These are phyloP conservation scores for Coniosporium apollinis DNA, from an alignment of 495 filamentous ascomycete genomes.

Conservation along the genomic window DNA sequence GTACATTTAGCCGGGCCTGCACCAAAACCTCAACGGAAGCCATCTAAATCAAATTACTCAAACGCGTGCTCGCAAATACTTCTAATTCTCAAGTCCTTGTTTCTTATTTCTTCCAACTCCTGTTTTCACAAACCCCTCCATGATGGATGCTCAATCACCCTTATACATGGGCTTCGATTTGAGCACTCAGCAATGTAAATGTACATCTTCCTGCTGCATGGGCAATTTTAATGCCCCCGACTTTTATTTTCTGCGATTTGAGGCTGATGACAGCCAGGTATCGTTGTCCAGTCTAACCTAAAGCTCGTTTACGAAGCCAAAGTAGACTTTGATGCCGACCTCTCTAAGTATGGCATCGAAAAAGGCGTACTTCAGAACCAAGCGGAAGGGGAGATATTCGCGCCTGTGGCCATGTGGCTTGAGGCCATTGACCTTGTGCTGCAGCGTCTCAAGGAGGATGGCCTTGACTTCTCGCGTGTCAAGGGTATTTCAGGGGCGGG, in stretches of 20 bases:
- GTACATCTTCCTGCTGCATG: slow-evolving; percentile 18
- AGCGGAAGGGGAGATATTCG: slow-evolving; percentile 69
- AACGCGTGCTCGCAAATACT: too few relatives aligned
- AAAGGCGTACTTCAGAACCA: slow-evolving; percentile 80
- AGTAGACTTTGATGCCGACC: slow-evolving; percentile 62
- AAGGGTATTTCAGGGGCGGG: slow-evolving; percentile 79
- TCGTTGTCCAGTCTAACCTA: slow-evolving; percentile 67
- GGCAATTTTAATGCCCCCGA: background rate
- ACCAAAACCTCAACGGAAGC: too few relatives aligned
- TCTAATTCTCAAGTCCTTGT: too few relatives aligned
- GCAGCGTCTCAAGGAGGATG: slow-evolving; percentile 47
- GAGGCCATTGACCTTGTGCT: slow-evolving; percentile 81
- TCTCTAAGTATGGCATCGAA: slow-evolving; percentile 58
- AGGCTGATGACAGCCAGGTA: slow-evolving; percentile 28
- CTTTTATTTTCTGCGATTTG: background rate
- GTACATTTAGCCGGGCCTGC: too few relatives aligned
- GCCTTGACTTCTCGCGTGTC: slow-evolving; percentile 61
- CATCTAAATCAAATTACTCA: too few relatives aligned
- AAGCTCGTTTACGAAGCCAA: slow-evolving; percentile 59
- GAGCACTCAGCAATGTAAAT: slow-evolving; percentile 92
- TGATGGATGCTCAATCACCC: too few relatives aligned
- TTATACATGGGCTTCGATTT: slow-evolving; percentile 91
- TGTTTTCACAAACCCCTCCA: too few relatives aligned
- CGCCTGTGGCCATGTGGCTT: slow-evolving; percentile 86
- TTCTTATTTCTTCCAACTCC: too few relatives aligned